Conservation (phyloP, 768 basidiomycete species). For the Amanita brunnescens region DNA sequence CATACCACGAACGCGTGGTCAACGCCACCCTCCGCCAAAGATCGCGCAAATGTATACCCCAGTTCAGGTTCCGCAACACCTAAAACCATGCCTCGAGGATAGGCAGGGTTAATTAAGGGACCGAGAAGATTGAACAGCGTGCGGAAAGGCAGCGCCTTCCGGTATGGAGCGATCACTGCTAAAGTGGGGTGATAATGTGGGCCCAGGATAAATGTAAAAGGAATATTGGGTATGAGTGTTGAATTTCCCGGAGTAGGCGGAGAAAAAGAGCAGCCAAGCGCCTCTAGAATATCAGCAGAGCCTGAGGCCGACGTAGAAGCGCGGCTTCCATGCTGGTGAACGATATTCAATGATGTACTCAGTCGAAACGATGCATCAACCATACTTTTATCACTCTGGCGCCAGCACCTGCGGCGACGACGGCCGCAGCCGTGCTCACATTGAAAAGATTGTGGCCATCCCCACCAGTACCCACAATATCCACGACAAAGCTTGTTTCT, state of each 20-base stretch:
- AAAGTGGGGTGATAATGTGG: slow-evolving; percentile 89
- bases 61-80: slow-evolving; percentile 82
- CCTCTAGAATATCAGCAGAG: slow-evolving; percentile 84
- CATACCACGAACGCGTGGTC: slow-evolving; percentile 87
- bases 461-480: slow-evolving; percentile 85
- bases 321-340: slow-evolving; percentile 70
- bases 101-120: slow-evolving; percentile 87
- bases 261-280: slow-evolving; percentile 71
- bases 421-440: slow-evolving; percentile 88
- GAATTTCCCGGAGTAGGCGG: slow-evolving; percentile 49
- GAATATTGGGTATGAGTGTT: slow-evolving; percentile 53
- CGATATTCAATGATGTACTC: slow-evolving; percentile 2
- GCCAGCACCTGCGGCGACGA: slow-evolving; percentile 93
- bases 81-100: slow-evolving; percentile 81
- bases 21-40: slow-evolving; percentile 65
- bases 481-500: slow-evolving; percentile 62
- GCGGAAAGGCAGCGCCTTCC: slow-evolving; percentile 83
- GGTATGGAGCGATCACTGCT: slow-evolving; percentile 72
- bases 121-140: slow-evolving; percentile 96
- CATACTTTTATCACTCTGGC: slow-evolving; percentile 87
- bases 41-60: slow-evolving; percentile 73
- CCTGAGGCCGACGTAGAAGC: slow-evolving; percentile 94
- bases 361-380: background rate
- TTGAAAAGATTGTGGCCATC: slow-evolving; percentile 97
- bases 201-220: slow-evolving; percentile 91